A percentile compares a stretch with the other conserved stretches of the same genome.
These are phyloP conservation scores for Tagetes patula DNA, from an alignment of 129 eudicot genomes.

Conservation along the genomic window DNA sequence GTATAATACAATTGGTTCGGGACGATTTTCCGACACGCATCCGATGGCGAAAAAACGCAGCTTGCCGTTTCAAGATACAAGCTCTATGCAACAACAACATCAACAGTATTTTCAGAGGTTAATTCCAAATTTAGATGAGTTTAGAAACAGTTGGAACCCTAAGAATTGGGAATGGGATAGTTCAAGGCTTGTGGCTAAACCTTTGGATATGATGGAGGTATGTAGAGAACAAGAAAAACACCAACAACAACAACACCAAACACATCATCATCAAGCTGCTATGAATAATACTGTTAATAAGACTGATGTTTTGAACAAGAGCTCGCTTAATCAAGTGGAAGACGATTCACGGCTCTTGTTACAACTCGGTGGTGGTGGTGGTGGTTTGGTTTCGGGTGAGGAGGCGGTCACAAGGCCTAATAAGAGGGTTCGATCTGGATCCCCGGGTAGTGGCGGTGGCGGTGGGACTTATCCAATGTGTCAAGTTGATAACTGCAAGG, in stretches of 20 bases:
- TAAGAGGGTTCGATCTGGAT: conserved; percentile 81
- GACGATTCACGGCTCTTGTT: conserved; percentile 49
- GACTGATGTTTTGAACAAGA: conserved; percentile 27
- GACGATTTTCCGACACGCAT: conserved; percentile 42
- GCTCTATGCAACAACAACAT: conserved; percentile 39
- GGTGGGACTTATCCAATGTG: conserved; percentile 70
- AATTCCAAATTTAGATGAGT: conserved; percentile 35
- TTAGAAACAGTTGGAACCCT: conserved; percentile 59
- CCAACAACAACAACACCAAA: conserved; percentile 23
- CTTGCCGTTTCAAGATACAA: conserved; percentile 46
- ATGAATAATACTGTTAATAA: conserved; percentile 6
- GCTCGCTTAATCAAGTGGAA: conserved; percentile 31
- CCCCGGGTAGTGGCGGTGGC: conserved; percentile 55
- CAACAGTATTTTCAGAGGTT: conserved; percentile 39
- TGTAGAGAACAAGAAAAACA: conserved; percentile 22
- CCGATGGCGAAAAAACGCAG: conserved; percentile 66
- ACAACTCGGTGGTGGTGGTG: conserved; percentile 74
- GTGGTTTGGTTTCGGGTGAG: conserved; percentile 39
- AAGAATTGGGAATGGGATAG: conserved; percentile 87
- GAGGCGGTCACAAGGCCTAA: conserved; percentile 64
- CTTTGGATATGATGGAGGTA: conserved; percentile 40
- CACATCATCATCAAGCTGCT: conserved; percentile 11
- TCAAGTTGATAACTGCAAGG: conserved; percentile 92
- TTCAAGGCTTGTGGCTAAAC: conserved; percentile 74
- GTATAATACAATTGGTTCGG: conserved; percentile 50